Base-by-base conservation (phyloP, 345 rosid genomes). In the Camelina laxa region DNA sequence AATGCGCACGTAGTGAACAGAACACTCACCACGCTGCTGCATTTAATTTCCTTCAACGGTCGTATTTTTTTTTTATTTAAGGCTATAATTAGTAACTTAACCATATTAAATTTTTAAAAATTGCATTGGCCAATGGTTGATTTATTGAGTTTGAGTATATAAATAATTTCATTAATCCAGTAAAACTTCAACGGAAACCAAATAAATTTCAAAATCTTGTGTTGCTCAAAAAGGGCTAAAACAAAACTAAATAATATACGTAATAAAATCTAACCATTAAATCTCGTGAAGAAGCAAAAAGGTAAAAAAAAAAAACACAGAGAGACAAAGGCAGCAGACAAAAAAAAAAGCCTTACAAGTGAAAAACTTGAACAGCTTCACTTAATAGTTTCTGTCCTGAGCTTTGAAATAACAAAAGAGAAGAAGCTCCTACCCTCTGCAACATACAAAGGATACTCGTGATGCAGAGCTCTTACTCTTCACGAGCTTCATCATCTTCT, bases 401-500 rank as follows among this genome's bases (percentile, higher is more conserved):
- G 75, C 76, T 48, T 31, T 68, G 82, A 76, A 55, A 80, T 51
- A 42, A 15, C 17, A 60, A 45, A 74, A 51, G 70, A 42, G 20
- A 63, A 61, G 60, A 49, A 58, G 67, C 75, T 78, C 81, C 80
- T 51, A 42, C 13, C 51, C 36, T 62, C 85, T 83, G 85, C 55
- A 67, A 67, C 70, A 70, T 70, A 58, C 92, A 90, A 86, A 84
- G 75, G 85, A 89, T 87, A 83, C 97, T 80, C 98, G 98, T 93
- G 97, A 93, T 79, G 89, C 72, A 88, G 92, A 89, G 97, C 98
- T 87, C 90, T 89, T 80, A 72, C 53, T 62, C 81, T 86, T 89
- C 97, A 92, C 96, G 97, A 90, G 97, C 87, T 88, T 87, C 96
- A 77, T 84, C 81, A 79, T 85, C 88, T 74, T 67, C 82, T 62